phyloP scores from a whole-genome alignment of 805 yeast genomes.

The Saccharomyces eubayanus region DNA sequence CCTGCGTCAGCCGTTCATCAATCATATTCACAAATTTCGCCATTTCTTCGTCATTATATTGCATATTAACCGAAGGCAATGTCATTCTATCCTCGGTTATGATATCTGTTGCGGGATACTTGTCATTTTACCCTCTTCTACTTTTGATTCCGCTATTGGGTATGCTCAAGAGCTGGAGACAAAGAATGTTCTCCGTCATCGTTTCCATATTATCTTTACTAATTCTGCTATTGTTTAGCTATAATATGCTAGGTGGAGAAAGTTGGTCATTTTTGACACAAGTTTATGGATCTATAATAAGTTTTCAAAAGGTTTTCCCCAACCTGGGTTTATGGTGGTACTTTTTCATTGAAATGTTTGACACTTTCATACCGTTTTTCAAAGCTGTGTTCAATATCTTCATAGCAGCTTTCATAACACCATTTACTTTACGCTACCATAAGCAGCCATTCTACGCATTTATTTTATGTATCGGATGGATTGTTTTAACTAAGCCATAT shows the following conservation, averaged over 20 bases:
- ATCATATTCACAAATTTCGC: slow-evolving; percentile 51
- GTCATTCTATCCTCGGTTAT: slow-evolving; percentile 37
- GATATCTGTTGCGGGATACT: slow-evolving; percentile 55
- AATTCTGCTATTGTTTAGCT: slow-evolving; percentile 33
- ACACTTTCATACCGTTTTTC: slow-evolving; percentile 76
- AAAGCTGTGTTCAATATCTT: slow-evolving; percentile 75
- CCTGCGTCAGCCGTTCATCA: slow-evolving; percentile 64
- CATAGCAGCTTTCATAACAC: slow-evolving; percentile 56
- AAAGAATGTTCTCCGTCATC: background rate
- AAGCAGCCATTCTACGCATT: slow-evolving; percentile 53
- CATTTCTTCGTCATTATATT: slow-evolving; percentile 40
- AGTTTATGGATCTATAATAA: slow-evolving; percentile 50
- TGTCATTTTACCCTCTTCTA: slow-evolving; percentile 55
- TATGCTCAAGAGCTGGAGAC: slow-evolving; percentile 6
- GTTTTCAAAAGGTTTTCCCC: slow-evolving; percentile 68
- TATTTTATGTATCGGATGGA: slow-evolving; percentile 40
- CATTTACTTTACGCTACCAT: slow-evolving; percentile 62
- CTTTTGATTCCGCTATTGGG: slow-evolving; percentile 51
- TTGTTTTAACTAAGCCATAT: slow-evolving; percentile 68
- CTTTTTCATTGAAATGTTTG: slow-evolving; percentile 91
- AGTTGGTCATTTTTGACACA: slow-evolving; percentile 40
- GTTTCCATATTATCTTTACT: background rate
- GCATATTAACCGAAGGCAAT: slow-evolving; percentile 35
- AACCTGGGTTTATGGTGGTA: slow-evolving; percentile 99
- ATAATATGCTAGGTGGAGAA: slow-evolving; percentile 31